Conservation (phyloP, 805 yeast genomes). For the Zygoascus bituminiphila region DNA sequence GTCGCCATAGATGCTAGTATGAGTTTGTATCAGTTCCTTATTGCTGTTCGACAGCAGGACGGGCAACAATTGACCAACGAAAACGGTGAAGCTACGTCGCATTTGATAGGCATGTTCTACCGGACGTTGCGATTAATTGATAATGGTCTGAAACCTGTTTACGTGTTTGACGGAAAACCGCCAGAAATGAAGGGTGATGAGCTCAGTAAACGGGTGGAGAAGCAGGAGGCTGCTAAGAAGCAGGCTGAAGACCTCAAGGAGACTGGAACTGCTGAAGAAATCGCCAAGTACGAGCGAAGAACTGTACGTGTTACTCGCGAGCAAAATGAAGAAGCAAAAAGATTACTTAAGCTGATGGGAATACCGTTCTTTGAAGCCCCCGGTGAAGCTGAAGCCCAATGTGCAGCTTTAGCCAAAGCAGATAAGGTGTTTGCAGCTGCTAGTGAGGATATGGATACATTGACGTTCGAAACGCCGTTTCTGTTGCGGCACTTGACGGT, state of each 20-base stretch:
- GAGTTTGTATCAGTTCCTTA: slow-evolving; percentile 91
- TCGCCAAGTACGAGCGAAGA: slow-evolving; percentile 71
- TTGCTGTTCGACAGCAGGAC: slow-evolving; percentile 94
- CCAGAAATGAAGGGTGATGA: slow-evolving; percentile 92
- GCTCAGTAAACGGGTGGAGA: slow-evolving; percentile 70
- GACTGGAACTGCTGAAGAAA: slow-evolving; percentile 69
- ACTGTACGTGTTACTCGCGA: slow-evolving; percentile 81
- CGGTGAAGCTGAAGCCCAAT: slow-evolving; percentile 97
- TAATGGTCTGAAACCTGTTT: slow-evolving; percentile 91
- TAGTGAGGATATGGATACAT: slow-evolving; percentile 97
- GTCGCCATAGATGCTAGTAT: slow-evolving; percentile 89
- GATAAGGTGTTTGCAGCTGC: slow-evolving; percentile 97
- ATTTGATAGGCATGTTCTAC: slow-evolving; percentile 93
- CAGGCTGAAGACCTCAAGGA: slow-evolving; percentile 65
- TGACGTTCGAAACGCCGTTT: slow-evolving; percentile 82
- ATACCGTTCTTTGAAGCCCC: slow-evolving; percentile 92
- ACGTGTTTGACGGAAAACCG: slow-evolving; percentile 97
- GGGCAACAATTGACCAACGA: slow-evolving; percentile 89
- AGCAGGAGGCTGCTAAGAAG: slow-evolving; percentile 76
- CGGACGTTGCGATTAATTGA: slow-evolving; percentile 85
- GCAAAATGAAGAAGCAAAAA: slow-evolving; percentile 91
- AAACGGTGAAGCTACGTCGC: slow-evolving; percentile 84
- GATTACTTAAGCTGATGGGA: slow-evolving; percentile 79
- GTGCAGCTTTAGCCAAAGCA: slow-evolving; percentile 82
- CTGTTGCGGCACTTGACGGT: slow-evolving; percentile 85